phyloP scores from a whole-genome alignment of 2,329 filamentous ascomycete genomes.

The Scytalidium sp. region DNA sequence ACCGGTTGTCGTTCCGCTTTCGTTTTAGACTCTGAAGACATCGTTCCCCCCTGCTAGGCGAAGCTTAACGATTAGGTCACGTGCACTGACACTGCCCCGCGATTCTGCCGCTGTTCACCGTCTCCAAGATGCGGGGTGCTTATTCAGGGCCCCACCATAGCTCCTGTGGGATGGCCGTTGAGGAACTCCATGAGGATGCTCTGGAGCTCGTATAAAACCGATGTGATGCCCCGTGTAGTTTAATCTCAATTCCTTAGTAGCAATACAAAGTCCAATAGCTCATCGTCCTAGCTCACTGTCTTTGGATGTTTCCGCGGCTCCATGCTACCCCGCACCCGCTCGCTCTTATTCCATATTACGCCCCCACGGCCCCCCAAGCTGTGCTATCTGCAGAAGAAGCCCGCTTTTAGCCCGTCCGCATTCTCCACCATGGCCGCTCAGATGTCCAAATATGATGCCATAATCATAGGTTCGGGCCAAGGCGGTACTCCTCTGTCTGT shows the following conservation, averaged over 20 bases:
- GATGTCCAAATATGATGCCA: conserved; percentile 29
- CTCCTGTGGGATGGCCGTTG: not conserved
- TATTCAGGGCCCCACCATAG: not conserved
- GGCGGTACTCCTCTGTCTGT: conserved; percentile 46
- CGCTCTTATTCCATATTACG: not conserved
- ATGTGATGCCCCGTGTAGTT: not conserved
- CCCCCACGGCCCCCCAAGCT: not conserved
- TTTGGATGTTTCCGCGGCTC: not conserved
- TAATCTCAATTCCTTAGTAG: not conserved
- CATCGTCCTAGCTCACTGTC: not conserved
- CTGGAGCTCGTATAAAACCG: not conserved
- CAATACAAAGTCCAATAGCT: not conserved
- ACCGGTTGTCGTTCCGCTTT: too few relatives aligned
- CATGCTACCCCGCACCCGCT: not conserved
- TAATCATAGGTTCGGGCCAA: conserved; percentile 53
- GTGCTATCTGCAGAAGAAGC: not conserved
- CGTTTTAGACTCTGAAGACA: too few relatives aligned
- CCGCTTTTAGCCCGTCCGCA: not conserved
- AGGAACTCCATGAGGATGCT: not conserved
- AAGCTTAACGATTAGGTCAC: too few relatives aligned
- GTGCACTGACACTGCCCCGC: too few relatives aligned
- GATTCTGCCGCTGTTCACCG: not conserved
- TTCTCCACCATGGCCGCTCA: not conserved
- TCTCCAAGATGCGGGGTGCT: not conserved
- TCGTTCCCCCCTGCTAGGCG: too few relatives aligned